Base-by-base conservation (phyloP, 1,139 yeast genomes). In the Kodamaea arcana region DNA sequence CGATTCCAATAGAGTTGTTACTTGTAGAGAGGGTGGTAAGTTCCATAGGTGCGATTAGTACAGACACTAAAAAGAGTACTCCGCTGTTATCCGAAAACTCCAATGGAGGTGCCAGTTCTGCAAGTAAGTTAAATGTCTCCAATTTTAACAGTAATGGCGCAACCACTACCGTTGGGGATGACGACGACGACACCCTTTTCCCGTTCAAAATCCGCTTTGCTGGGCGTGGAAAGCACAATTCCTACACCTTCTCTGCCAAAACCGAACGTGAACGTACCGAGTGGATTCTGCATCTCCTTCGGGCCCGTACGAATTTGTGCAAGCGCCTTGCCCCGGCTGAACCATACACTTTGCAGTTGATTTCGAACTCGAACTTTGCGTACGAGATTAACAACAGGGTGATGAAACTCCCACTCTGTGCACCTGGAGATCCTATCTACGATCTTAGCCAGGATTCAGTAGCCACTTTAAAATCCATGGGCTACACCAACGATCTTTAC, bases 391-490 rank as follows among this genome's bases (percentile, higher is more conserved):
- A 66, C 8, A 72, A 68, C 33, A 65, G 71, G n/a, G 75, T 84
- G 0, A 52, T 56, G 3, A 78, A 76, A 43, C 54, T 83, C 29
- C 88, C 84, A 3, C 63, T 80, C 2, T 72, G 78, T 37, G 72
- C 81, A 0, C 70, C 75, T n/a, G 72, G 75, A 13, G 85, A 86
- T 22, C 83, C 82, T 1, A 55, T 84, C 15, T 80, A 79, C 42
- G 55, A 68, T 4, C 75, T 79, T 4, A 51, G 62, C 0, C 42
- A 37, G 2, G 60, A 57, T 22, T 54, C 67, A 1, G 31, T 52
- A 15, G 40, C 36, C 1, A 51, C 49, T 14, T 36, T 63, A 30
- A 45, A 40, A 5, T 34, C 36, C 3, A 45, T 58, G 36, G 65
- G 64, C 3, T 54, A 50, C 32, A 37, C 40, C n/a, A 52, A 47